Evolutionary conservation across 441 rosid species (phyloP), one percentile per base, ranked within the genome.

Genomic region (Biscutella auriculata): DNA sequence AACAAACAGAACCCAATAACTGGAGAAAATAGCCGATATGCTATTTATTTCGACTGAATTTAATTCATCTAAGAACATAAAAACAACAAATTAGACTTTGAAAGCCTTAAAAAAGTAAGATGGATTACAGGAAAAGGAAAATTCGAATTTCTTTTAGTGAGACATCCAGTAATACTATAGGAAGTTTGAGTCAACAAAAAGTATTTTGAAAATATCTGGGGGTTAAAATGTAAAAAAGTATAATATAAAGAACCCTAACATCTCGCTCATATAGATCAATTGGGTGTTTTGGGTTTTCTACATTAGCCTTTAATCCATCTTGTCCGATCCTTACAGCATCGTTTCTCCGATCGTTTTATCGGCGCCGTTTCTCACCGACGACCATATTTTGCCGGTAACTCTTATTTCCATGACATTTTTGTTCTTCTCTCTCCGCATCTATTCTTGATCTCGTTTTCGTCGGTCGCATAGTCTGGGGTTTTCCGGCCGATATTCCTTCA

Each of bases 301-400:
- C 9, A 13, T 10, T 2, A 5, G 27, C 8, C 9, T 21, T 7
- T 13, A 2, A 12, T 13, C 32, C 14, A 6, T 50, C 53, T 33
- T 42, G 15, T 26, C 29, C 19, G 8, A 1, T 28, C 26, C n/a
- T 45, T 5, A 8, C 17, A 35, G 13, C n/a, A 35, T 36, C 26
- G 30, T 17, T 26, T 52, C 36, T 52, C 29, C 47, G 39, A n/a
- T n/a, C n/a, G n/a, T n/a, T n/a, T n/a, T n/a, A n/a, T n/a, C n/a
- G n/a, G n/a, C n/a, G n/a, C 44, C 47, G 33, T 27, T 50, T 47
- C 16, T 41, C 51, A 41, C 42, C 57, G 39, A 47, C 63, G 44
- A 29, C 4, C n/a, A 17, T 58, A 16, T 27, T 37, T 47, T 19
- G 27, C 62, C 53, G 67, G 67, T 47, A 34, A 67, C 26, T 50